These are phyloP conservation scores for Lyophyllum semitale DNA, from an alignment of 768 basidiomycete genomes.

Conservation along the genomic window DNA sequence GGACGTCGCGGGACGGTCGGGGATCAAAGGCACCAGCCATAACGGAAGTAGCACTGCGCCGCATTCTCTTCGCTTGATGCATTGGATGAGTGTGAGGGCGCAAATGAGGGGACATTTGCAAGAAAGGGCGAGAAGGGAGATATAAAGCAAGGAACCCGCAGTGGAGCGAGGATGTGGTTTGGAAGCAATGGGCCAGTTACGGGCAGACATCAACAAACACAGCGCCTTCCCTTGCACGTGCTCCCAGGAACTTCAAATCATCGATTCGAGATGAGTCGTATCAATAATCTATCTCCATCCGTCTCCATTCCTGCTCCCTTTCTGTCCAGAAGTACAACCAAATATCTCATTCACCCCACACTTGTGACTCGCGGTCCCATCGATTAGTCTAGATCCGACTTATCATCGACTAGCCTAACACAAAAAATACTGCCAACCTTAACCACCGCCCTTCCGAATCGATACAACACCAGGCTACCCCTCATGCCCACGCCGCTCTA, in stretches of 20 bases:
- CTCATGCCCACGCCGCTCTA: slow-evolving; percentile 30
- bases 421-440: slow-evolving; percentile 2
- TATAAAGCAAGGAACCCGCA: slow-evolving; percentile 39
- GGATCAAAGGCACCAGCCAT: slow-evolving; percentile 77
- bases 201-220: slow-evolving; percentile 57
- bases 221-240: slow-evolving; percentile 44
- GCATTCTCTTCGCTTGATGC: slow-evolving; percentile 40
- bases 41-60: slow-evolving; percentile 74
- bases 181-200: slow-evolving; percentile 52
- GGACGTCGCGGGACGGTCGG: slow-evolving; percentile 67
- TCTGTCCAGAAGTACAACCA: slow-evolving; percentile 6
- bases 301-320: slow-evolving; percentile 17
- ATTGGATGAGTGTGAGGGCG: slow-evolving; percentile 28
- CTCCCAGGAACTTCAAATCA: slow-evolving; percentile 41
- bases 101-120: slow-evolving; percentile 34
- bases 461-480: slow-evolving; percentile 21
- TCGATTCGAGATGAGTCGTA: slow-evolving; percentile 33
- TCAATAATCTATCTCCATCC: slow-evolving; percentile 43
- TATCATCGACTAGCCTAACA: neutral
- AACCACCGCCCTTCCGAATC: slow-evolving; percentile 6
- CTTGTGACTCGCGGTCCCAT: slow-evolving; percentile 1
- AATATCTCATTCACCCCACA: slow-evolving; percentile 3
- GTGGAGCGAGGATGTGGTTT: slow-evolving; percentile 54
- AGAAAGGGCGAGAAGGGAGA: slow-evolving; percentile 21
- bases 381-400: slow-evolving; percentile 9